Conservation (phyloP, 352 stramenopile species). For the Albugo laibachii region DNA sequence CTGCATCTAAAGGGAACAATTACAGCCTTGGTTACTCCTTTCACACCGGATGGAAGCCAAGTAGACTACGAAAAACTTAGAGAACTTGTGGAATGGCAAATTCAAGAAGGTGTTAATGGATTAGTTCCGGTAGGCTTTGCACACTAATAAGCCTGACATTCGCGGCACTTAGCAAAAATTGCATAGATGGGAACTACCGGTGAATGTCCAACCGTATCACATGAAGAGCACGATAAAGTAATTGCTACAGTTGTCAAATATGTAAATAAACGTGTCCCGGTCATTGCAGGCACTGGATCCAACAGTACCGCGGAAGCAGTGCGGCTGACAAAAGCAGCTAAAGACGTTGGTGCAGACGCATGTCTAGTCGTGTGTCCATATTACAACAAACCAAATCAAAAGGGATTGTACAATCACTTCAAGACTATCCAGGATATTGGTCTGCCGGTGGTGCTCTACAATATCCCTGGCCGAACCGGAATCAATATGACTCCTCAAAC, state of each 20-base stretch:
- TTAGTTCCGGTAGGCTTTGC: slow-evolving; percentile 77
- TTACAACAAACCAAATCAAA: slow-evolving; percentile 98
- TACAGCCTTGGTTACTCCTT: slow-evolving; percentile 92
- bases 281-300: slow-evolving; percentile 91
- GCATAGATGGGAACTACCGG: slow-evolving; percentile 86
- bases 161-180: not conserved
- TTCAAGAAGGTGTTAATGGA: slow-evolving; percentile 88
- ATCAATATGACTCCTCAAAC: slow-evolving; percentile 90
- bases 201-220: slow-evolving; percentile 88
- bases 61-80: slow-evolving; percentile 89
- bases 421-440: slow-evolving; percentile 72
- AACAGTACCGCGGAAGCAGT: slow-evolving; percentile 82
- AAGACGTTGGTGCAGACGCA: slow-evolving; percentile 86
- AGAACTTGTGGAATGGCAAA: slow-evolving; percentile 83
- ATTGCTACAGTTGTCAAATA: slow-evolving; percentile 81
- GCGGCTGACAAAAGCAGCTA: slow-evolving; percentile 72
- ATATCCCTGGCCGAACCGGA: slow-evolving; percentile 92
- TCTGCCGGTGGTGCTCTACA: slow-evolving; percentile 92
- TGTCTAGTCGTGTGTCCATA: slow-evolving; percentile 94
- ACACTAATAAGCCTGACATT: not conserved
- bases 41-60: slow-evolving; percentile 74
- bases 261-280: slow-evolving; percentile 64
- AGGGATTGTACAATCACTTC: slow-evolving; percentile 89
- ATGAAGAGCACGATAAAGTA: slow-evolving; percentile 90
- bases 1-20: slow-evolving; percentile 73